Base-by-base conservation (phyloP, 352 stramenopile species). In the Globisporangium nagaii region DNA sequence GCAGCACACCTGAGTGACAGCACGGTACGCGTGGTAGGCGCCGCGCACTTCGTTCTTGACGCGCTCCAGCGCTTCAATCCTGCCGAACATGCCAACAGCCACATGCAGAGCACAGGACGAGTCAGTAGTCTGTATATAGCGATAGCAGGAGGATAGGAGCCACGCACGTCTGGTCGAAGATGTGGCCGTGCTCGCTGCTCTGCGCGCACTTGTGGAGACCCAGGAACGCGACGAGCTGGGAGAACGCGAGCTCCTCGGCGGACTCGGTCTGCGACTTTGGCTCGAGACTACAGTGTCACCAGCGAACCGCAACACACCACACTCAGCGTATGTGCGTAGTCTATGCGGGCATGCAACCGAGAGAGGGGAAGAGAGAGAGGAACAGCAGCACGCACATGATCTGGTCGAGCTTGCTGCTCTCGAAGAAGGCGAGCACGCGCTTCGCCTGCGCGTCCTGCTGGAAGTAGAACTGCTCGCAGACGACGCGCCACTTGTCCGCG, bases 391-490 rank as follows among this genome's bases (percentile, higher is more conserved):
- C 49, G 36, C 35, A 88, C 81, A 70, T 77, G 50, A 89, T 75
- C 52, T 86, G 71, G 41, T 90, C 79, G 48, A 81, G 66, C 66
- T 75, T 83, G 44, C 58, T 59, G 32, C 63, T 67, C 58, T 90
- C 82, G 50, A 90, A 90, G 58, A 71, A 71, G 47, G 86, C 73
- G 43, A 92, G 56, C 43, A 90, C 74, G 41, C 75, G 75, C 65
- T 87, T 83, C 34, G 82, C 77, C 34, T 57, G 30, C 6, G 61
- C 56, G 51, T 88, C 75, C 34, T 82, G 63, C 3, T 76, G 49
- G 41, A 83, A 89, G 55, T 84, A 92, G 51, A 86, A 90, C 28
- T 67, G 62, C 35, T 63, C 57, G 51, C 82, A 92, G 10, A 86
- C 46, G 44, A 80, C 61, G 17, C 74, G 71, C 79, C 80, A 92